Base-by-base conservation (phyloP, 805 yeast species). In the Groenewaldozyma salmanticensis region DNA sequence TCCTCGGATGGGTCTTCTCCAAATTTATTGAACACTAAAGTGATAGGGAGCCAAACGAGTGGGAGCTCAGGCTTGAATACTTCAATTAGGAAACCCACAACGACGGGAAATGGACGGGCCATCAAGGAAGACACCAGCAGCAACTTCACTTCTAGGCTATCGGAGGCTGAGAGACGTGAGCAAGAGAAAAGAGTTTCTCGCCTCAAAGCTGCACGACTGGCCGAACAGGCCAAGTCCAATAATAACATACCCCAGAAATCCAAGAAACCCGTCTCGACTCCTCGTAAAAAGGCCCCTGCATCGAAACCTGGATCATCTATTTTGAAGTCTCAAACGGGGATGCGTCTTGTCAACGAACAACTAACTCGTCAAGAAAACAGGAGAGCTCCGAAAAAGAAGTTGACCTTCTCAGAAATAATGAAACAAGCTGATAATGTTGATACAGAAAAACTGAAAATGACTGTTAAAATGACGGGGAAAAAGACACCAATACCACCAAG, bases 391-490 rank as follows among this genome's bases (percentile, higher is more conserved):
- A 45, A 41, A 37, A 59, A 58, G 44, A 58, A 76, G 54, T 58
- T 79, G 56, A 74, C 77, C 15, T 81, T 79, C 54, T 70, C 69
- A 42, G 83, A 82, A 34, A 66, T 81, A 40, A 75, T 81, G 82
- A 74, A 74, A 52, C 74, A 75, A 54, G 92, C 90, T 0, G 71
- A 71, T 11, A 60, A 63, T 9, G 72, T 81, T 1, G 82, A 80
- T 53, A 65, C 68, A 21, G 68, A 55, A 46, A 68, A 65, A 54
- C 64, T 64, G 52, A 72, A 65, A 36, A 58, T 55, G 49, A 66
- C 55, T 42, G 67, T 53, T 59, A 73, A 63, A 42, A 55, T 63
- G 5, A 39, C 40, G 15, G 48, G 45, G 21, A 32, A 35, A 15
- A 39, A 58, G 32, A 57, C 58, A 13, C 29, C 74, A 20, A 75